Conservation (phyloP, 768 basidiomycete species). For the Agrocybe chaxingu region DNA sequence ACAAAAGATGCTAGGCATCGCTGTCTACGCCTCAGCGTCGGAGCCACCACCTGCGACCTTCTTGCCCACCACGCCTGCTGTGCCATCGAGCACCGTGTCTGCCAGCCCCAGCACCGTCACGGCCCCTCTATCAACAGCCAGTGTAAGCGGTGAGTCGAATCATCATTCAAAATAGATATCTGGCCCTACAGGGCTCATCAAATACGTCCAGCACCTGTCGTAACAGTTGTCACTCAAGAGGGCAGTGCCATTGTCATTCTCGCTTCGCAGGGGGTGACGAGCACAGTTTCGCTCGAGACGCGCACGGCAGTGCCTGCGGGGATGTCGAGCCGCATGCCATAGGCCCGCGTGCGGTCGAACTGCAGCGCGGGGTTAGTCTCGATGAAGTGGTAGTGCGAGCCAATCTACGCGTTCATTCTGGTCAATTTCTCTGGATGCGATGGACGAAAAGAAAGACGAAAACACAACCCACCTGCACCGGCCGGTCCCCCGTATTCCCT, state of each 20-base stretch:
- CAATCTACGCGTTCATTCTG: conserved; percentile 48
- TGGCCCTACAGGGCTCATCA: neutral
- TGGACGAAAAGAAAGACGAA: conserved; percentile 6
- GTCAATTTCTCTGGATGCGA: neutral
- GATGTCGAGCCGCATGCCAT: conserved; percentile 88
- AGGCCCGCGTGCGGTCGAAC: conserved; percentile 81
- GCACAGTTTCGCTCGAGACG: conserved; percentile 13
- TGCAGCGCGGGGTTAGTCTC: conserved; percentile 80
- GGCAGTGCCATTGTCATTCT: conserved; percentile 16
- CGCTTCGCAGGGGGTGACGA: conserved; percentile 17
- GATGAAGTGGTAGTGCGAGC: conserved; percentile 93
- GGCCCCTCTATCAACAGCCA: conserved; percentile 1
- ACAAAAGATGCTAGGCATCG: conserved; percentile 12
- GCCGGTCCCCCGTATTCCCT: conserved; percentile 89
- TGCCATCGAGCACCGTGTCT: neutral
- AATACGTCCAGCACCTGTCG: conserved; percentile 21
- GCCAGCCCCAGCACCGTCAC: conserved; percentile 3
- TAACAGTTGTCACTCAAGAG: conserved; percentile 37
- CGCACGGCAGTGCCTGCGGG: conserved; percentile 54
- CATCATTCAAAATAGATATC: neutral
- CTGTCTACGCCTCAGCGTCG: conserved; percentile 5
- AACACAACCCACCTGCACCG: conserved; percentile 66
- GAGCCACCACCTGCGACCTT: neutral
- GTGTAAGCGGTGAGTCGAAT: conserved; percentile 4
- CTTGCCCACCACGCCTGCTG: neutral